Evolutionary conservation across 2,329 filamentous ascomycete genomes (phyloP), one percentile per base, ranked within the genome.

Genomic region (Ascocoryne sarcoides): DNA sequence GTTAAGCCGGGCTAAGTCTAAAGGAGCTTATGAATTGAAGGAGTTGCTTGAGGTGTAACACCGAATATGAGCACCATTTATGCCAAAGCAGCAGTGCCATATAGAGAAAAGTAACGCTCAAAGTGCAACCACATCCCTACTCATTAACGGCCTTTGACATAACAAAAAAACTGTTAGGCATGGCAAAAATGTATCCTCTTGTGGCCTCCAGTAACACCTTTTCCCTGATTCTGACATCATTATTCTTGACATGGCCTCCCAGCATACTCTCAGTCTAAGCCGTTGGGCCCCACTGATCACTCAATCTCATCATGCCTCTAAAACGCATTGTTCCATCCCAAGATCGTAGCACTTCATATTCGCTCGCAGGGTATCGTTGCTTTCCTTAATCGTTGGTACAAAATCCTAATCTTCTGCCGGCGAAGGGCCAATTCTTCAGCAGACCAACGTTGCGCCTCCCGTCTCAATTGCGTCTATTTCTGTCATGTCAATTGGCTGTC

Each of bases 401-500:
- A n/a, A 10, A 19, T 35, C 19, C 30, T 4, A 32, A 4, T 34
- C 17, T 12, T 5, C 18, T 10, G 18, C 17, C 31, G 4, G 7
- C 15, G 16, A 21, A 26, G 40, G n/a, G n/a, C 12, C 23, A 26
- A 7, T 12, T 26, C 23, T 12, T 55, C 45, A 60, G 51, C 56
- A 58, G 14, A 69, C 72, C 51, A 78, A 55, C 57, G 75, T 82
- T 23, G 90, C 92, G 42, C 92, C 92, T 40, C 89, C 92, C 41
- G 86, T 92, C 76, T 95, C 88, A 58, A 98, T 76, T 16, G 88
- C 89, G 64, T 96, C 92, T 45, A 98, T 98, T 75, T 98, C 92
- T 32, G 80, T 79, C 53, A 80, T 65, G 28, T 76, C 81, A 66
- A 89, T 84, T 10, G 78, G 74, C 36, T 76, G 68, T 50, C 87